phyloP scores from a whole-genome alignment of 73 alveolate genomes.

The Tetrahymena thermophila region DNA sequence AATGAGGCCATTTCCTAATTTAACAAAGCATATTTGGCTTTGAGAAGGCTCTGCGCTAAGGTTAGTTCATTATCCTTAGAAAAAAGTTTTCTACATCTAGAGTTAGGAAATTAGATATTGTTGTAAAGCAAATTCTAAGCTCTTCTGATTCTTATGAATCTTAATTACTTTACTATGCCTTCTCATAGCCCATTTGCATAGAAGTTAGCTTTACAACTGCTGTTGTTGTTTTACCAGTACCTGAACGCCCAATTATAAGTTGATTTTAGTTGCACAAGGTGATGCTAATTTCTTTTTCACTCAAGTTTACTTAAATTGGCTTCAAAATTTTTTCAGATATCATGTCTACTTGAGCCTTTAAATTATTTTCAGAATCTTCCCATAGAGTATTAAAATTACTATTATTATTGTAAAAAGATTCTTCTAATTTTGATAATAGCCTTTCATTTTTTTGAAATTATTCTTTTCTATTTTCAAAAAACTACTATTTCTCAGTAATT shows the following conservation, averaged over 20 bases:
- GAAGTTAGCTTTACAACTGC: neutral
- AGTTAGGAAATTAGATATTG: neutral
- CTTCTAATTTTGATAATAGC: too few relatives aligned
- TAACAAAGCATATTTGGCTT: neutral
- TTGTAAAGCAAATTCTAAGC: neutral
- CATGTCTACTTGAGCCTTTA: neutral
- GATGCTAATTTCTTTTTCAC: neutral
- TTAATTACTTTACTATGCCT: neutral
- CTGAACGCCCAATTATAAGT: neutral
- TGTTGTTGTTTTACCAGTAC: neutral
- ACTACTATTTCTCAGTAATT: neutral
- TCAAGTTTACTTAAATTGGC: neutral
- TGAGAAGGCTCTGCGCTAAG: neutral
- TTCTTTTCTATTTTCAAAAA: too few relatives aligned
- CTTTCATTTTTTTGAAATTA: too few relatives aligned
- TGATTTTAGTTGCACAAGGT: neutral
- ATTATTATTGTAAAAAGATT: neutral
- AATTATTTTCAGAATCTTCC: neutral
- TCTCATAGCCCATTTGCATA: neutral
- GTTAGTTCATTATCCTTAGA: neutral
- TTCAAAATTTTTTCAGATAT: neutral
- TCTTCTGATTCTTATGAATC: neutral
- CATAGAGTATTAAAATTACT: neutral
- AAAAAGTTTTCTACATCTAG: neutral
- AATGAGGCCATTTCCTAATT: neutral